Evolutionary conservation across 768 basidiomycete species (phyloP).

Genomic region (Collybia sordida): DNA sequence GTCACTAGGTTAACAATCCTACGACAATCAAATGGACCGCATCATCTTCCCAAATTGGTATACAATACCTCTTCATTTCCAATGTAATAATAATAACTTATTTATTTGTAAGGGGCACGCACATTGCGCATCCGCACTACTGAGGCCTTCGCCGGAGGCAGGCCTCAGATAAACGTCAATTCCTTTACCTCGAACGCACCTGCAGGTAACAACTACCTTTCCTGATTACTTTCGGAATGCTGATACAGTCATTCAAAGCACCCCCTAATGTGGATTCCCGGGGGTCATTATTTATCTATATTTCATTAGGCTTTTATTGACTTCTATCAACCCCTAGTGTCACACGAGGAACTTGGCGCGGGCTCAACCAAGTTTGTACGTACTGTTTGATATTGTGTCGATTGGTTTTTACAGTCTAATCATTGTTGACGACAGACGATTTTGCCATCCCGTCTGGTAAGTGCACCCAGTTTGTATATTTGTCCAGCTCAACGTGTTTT

Average conservation of each 20-base stretch:
- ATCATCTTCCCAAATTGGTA: constrained; percentile 41
- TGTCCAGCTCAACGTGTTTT: background rate
- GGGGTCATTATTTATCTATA: constrained; percentile 27
- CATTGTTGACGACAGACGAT: constrained; percentile 33
- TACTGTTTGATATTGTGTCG: constrained; percentile 3
- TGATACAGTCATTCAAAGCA: constrained; percentile 19
- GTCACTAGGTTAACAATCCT: constrained; percentile 37
- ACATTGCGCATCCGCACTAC: constrained; percentile 47
- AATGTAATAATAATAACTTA: background rate
- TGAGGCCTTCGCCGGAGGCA: constrained; percentile 44
- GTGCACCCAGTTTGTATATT: background rate
- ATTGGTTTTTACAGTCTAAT: no score
- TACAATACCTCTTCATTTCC: background rate
- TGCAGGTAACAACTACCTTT: constrained; percentile 21
- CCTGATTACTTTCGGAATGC: background rate
- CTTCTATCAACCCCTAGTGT: constrained; percentile 26
- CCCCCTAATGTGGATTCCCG: constrained; percentile 41
- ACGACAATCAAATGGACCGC: constrained; percentile 43
- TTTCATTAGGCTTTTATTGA: background rate
- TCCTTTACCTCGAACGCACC: constrained; percentile 42
- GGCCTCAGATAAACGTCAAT: constrained; percentile 45
- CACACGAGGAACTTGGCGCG: constrained; percentile 52
- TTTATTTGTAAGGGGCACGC: constrained; percentile 32
- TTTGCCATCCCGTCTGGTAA: constrained; percentile 41
- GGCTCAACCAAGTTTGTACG: constrained; percentile 43